phyloP scores from a whole-genome alignment of 2,329 filamentous ascomycete species.

The Penicillium sclerotigenum region DNA sequence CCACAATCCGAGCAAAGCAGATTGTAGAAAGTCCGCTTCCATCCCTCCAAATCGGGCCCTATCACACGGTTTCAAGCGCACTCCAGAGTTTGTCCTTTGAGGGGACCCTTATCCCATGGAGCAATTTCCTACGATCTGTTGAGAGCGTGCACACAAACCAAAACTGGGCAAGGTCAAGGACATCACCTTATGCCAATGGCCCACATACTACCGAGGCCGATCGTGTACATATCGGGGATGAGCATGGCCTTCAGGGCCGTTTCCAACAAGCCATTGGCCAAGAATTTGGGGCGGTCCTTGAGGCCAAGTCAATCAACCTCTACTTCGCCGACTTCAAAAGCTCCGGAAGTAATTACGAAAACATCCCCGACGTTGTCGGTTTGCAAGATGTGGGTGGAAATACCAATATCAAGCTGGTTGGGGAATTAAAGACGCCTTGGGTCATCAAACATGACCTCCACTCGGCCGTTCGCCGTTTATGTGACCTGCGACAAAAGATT shows the following conservation, averaged over 20 bases:
- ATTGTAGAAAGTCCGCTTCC: not conserved
- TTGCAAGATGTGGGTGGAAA: not conserved
- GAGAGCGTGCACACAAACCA: not conserved
- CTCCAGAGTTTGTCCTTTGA: not conserved
- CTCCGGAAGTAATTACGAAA: not conserved
- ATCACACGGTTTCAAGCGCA: not conserved
- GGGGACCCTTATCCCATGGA: not conserved
- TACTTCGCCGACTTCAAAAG: not conserved
- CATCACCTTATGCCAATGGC: not conserved
- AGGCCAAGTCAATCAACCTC: not conserved
- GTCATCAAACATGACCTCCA: not conserved
- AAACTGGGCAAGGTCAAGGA: not conserved
- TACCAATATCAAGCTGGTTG: not conserved
- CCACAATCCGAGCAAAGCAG: not conserved
- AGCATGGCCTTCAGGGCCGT: not conserved
- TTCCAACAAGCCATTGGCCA: not conserved
- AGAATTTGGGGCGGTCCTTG: not conserved
- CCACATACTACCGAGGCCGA: not conserved
- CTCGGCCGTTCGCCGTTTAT: fast-evolving
- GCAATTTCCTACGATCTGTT: not conserved
- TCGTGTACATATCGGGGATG: not conserved
- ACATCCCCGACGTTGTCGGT: not conserved
- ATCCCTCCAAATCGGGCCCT: not conserved
- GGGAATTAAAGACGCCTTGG: not conserved
- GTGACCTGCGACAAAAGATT: not conserved